Evolutionary conservation across 257 asterid species (phyloP), one percentile per base, ranked within the genome.

Genomic region (Solanum lycopersicoides): DNA sequence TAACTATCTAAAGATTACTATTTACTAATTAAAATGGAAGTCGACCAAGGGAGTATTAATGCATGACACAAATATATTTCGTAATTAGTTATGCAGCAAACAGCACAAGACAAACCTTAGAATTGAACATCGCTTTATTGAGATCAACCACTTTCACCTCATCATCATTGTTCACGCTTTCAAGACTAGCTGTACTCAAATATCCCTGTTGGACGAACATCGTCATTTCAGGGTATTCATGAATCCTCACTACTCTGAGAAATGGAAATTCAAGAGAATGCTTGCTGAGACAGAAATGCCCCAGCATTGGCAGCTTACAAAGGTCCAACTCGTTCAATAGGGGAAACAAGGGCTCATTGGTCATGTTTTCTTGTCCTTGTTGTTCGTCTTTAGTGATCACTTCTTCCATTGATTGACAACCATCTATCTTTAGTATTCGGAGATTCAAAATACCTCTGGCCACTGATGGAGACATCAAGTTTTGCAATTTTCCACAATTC

Each of bases 361-460:
- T 9, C 28, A 37, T 9, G 30, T 20, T 34, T 35, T 1, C 28
- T 73, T 73, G 30, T 73, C 30, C 50, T 73, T 8, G 5, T 56
- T 56, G 66, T 56, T 56, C 66, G 25, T 56, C 66, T 56, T 73
- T 3, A 35, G 47, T 73, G 80, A 73, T 73, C 80, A 73, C 30
- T 35, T 77, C 84, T 12, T 11, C 39, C 12, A 41, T 13, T 63
- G 69, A 63, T 2, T 3, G 7, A 2, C 32, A 63, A 5, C 1
- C 3, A 4, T 0, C 0, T 23, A 63, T 63, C 5, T 0, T 0
- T 23, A 23, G 80, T 2, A 4, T 9, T 35, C 16, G 4, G 9
- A 73, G 80, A 35, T 73, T 73, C 50, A 4, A 1, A 63, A 4
- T 4, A 63, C 32, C 32, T 63, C 32, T 23, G 15, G 32, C 30